Conservation (phyloP, 495 filamentous ascomycete species). For the Sordaria brevicollis region DNA sequence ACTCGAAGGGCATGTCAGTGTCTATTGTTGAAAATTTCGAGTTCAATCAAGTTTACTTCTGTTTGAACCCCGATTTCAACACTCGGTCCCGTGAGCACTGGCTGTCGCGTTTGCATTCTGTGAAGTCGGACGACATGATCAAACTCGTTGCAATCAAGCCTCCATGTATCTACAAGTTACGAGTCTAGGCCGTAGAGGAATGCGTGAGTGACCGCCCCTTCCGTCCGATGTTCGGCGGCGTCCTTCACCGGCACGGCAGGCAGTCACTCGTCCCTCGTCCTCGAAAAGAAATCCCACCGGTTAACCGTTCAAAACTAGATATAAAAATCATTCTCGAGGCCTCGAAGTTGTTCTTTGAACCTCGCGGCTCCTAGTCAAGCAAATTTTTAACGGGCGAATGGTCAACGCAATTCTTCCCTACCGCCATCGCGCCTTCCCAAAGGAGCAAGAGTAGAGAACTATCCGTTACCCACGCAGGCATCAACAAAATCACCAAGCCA, state of each 20-base stretch:
- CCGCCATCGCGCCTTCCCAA: background rate
- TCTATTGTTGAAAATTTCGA: background rate
- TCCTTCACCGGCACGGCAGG: background rate
- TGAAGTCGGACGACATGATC: background rate
- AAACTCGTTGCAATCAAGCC: background rate
- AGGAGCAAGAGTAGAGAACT: background rate
- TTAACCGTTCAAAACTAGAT: background rate
- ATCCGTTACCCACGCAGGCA: background rate
- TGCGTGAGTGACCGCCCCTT: background rate
- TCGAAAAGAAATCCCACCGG: background rate
- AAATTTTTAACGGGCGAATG: background rate
- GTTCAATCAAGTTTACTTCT: background rate
- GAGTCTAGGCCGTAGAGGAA: background rate
- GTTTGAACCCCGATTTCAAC: background rate
- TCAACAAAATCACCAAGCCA: background rate
- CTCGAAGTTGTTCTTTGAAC: background rate
- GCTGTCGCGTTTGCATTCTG: background rate
- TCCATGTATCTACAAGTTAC: background rate
- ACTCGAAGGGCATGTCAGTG: background rate
- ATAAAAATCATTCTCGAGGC: background rate
- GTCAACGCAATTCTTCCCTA: background rate
- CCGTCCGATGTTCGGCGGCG: background rate
- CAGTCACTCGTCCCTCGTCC: background rate
- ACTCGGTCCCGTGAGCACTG: background rate
- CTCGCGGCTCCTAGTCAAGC: background rate